Evolutionary conservation across 164 flowering plant species (phyloP).

Genomic region (Vitis cinerea): DNA sequence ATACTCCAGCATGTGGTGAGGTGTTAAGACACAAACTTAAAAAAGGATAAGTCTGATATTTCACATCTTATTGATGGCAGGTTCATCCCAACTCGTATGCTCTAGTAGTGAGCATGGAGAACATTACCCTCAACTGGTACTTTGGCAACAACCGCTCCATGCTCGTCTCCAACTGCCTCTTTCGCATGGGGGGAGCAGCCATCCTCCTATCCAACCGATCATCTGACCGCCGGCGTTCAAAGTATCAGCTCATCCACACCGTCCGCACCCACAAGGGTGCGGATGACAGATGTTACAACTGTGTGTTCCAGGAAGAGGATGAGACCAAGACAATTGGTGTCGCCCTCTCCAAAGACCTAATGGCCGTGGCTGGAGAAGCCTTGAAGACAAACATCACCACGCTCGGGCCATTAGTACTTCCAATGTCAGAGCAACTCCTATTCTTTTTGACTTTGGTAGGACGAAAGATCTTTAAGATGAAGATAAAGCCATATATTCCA

Average conservation of each 20-base stretch:
- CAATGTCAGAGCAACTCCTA: constrained; percentile 77
- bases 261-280: constrained; percentile 83
- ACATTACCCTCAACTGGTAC: constrained; percentile 85
- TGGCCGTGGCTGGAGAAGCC: constrained; percentile 85
- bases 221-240: constrained; percentile 63
- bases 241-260: constrained; percentile 78
- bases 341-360: constrained; percentile 68
- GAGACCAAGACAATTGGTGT: constrained; percentile 49
- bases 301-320: constrained; percentile 76
- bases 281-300: constrained; percentile 52
- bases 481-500: constrained; percentile 72
- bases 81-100: constrained; percentile 75
- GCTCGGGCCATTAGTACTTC: constrained; percentile 75
- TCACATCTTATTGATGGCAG: constrained; percentile 24
- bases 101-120: constrained; percentile 85
- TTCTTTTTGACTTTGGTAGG: constrained; percentile 57
- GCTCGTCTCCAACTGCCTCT: constrained; percentile 83
- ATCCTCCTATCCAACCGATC: constrained; percentile 72
- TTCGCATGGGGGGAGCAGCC: constrained; percentile 90
- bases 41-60: neutral
- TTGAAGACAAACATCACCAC: constrained; percentile 78
- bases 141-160: constrained; percentile 80
- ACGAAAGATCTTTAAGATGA: constrained; percentile 52
- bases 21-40: too few species aligned
- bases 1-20: too few species aligned